phyloP scores from a whole-genome alignment of 306 rosid genomes.

The Alnus rubra region DNA sequence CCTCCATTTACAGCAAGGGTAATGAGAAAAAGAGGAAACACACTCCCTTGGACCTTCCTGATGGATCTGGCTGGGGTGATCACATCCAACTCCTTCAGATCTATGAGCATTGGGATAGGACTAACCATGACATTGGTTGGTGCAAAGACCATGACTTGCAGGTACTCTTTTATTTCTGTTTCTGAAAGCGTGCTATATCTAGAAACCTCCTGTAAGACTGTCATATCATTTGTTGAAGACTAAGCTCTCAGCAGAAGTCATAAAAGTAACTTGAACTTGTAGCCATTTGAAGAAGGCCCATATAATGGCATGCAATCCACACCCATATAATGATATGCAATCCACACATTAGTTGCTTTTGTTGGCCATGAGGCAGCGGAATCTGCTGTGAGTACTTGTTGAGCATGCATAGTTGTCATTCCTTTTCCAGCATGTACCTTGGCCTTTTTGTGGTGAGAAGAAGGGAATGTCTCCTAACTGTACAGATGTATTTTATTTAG shows the following conservation, averaged over 20 bases:
- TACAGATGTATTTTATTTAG: conserved; percentile 8
- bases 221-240: conserved; percentile 6
- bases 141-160: conserved; percentile 83
- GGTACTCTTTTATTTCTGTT: conserved; percentile 45
- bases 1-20: conserved; percentile 53
- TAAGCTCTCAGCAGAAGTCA: conserved; percentile 22
- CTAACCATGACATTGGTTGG: conserved; percentile 72
- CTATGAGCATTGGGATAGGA: conserved; percentile 75
- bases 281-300: neutral
- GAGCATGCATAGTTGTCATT: conserved; percentile 18
- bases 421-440: conserved; percentile 7
- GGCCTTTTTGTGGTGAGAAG: conserved; percentile 19
- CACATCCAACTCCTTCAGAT: conserved; percentile 90
- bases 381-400: conserved; percentile 24
- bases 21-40: conserved; percentile 83
- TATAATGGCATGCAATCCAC: conserved; percentile 11
- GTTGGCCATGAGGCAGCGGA: conserved; percentile 12
- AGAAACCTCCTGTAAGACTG: neutral
- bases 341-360: conserved; percentile 22
- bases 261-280: neutral
- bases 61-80: conserved; percentile 95
- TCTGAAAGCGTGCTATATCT: conserved; percentile 9
- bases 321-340: conserved; percentile 7
- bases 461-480: conserved; percentile 10
- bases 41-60: conserved; percentile 62